Evolutionary conservation across 192 early-diverging fungal genomes (phyloP), one percentile per base, ranked within the genome.

Genomic region (Coemansia pectinata): DNA sequence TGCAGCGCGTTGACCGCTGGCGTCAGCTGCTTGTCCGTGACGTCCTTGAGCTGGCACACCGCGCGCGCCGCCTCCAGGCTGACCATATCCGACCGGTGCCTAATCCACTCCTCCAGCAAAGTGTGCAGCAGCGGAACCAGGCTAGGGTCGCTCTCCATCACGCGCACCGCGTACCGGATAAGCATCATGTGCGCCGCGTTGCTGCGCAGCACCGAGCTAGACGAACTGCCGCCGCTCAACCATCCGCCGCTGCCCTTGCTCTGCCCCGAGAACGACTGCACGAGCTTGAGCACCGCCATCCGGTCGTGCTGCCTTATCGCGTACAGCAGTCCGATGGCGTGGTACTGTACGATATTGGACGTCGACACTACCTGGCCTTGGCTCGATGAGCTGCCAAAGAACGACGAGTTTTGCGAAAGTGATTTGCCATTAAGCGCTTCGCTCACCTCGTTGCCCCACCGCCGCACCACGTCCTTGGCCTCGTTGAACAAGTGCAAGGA

Each of bases 51-150:
- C 59, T 94, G 91, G 83, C 96, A 98, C 72, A 97, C 94, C 5
- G 98, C 95, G 50, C 95, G 91, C 48, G 96, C 96, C 15, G 98
- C 96, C 81, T 99, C 98, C 66, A 95, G 89, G 63, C 94, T 94
- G 41, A 99, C 96, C 94, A 99, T 98, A 69, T 99, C 98, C 67
- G 91, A 96, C 80, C 95, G 94, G 80, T 98, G 96, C 65, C 93
- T 83, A 41, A 98, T 84, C 90, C 90, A 97, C 19, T 89, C 90
- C 74, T 98, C 94, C 65, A 99, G 79, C 64, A 93, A 72, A 57
- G 92, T 90, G 71, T 95, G 94, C 71, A 99, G 70, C 66, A 79
- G 73, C 33, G 62, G 59, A 52, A 64, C 65, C 64, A 82, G 87
- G 78, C 87, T 86, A 15, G 88, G 73, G 62, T 94, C 92, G 67